Conservation (phyloP, 768 basidiomycete genomes). For the Leccinum disarticulatum region DNA sequence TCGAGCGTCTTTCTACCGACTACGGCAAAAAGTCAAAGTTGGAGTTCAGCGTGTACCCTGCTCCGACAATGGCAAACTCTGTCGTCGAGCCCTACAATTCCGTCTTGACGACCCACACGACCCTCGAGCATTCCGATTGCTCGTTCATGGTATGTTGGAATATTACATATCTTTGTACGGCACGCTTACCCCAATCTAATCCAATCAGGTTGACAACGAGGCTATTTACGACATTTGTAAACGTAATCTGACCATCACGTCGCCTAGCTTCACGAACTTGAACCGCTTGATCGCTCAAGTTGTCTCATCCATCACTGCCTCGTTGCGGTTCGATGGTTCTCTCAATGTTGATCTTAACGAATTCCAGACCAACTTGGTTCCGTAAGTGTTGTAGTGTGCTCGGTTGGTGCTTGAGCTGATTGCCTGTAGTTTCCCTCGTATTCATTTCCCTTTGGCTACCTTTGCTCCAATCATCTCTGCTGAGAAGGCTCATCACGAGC, state of each 20-base stretch:
- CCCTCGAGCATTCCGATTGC: conserved; percentile 97
- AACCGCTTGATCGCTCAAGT: conserved; percentile 98
- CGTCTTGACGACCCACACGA: conserved; percentile 95
- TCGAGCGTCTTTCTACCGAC: conserved; percentile 94
- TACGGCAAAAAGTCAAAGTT: conserved; percentile 99
- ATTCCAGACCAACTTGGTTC: conserved; percentile 98
- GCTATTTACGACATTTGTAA: conserved; percentile 80
- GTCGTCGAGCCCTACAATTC: conserved; percentile 99
- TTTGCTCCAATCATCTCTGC: conserved; percentile 93
- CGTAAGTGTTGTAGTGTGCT: conserved; percentile 52
- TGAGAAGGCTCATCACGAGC: conserved; percentile 94
- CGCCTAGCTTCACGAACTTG: conserved; percentile 91
- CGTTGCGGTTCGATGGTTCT: conserved; percentile 65
- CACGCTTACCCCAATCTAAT: conserved; percentile 5
- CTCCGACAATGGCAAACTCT: conserved; percentile 88
- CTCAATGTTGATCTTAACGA: conserved; percentile 84
- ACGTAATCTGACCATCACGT: conserved; percentile 81
- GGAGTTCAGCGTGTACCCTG: conserved; percentile 96
- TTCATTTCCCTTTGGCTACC: conserved; percentile 97
- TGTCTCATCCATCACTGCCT: conserved; percentile 96
- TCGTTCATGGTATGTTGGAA: conserved; percentile 84
- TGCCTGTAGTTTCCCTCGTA: conserved; percentile 81
- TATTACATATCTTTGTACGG: conserved; percentile 4
- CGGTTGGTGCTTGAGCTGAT: not conserved
- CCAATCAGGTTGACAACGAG: conserved; percentile 73